Base-by-base conservation (phyloP, 75 land plant species). In the Pinus albicaulis region DNA sequence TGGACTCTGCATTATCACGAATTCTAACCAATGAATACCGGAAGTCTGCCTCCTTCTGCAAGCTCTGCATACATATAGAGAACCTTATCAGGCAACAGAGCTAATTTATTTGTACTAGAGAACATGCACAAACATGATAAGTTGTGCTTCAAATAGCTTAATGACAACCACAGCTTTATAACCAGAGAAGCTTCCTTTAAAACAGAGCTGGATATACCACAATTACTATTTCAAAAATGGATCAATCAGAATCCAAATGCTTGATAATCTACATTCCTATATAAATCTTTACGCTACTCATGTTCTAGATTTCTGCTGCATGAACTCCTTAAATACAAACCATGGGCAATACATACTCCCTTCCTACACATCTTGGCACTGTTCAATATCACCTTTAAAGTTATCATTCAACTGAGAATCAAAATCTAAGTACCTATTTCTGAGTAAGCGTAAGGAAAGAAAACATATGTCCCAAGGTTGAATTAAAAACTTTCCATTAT, bases 41-140 rank as follows among this genome's bases (percentile, higher is more conserved):
- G 55, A 86, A 80, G 66, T 86, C 82, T 71, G 88, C 88, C 70
- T 86, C 87, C 75, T 76, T 83, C 76, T 86, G 88, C 59, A 86
- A 66, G n/a, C 82, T 81, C 88, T 86, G 74, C 36, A 24, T 10
- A 72, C 26, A 25, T 55, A 72, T 23, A 17, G 53, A 16, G 57
- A 55, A n/a, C 19, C 57, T 72, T 3, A 55, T 75, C 14, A 75
- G 75, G 28, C 15, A 28, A 28, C 19, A 17, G 22, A 15, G 36
- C 57, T 23, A 25, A 15, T 55, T 55, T 48, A 48, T 48, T 48
- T 48, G 53, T 48, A 48, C 53, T 36, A 36, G 71, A 68, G 8
- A 68, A 41, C 13, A 64, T 5, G 38, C 68, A 16, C 38, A 64
- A 68, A 44, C 41, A 68, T 68, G 71, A 15, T 11, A 44, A 38